These are phyloP conservation scores for Lactarius vividus DNA, from an alignment of 768 basidiomycete genomes.

Conservation along the genomic window DNA sequence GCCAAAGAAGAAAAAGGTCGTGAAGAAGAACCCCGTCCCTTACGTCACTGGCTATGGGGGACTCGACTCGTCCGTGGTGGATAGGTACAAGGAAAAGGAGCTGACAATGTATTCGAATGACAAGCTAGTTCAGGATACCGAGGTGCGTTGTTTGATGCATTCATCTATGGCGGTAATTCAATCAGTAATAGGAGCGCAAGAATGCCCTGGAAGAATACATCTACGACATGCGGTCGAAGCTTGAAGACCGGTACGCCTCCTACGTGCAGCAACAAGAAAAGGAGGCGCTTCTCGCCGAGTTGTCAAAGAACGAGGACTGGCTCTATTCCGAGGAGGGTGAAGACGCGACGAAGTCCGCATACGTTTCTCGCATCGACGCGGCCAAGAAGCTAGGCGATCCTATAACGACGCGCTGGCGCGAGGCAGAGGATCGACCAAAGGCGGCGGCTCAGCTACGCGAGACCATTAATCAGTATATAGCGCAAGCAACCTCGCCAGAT, in stretches of 20 bases:
- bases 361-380: slow-evolving; percentile 75
- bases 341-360: slow-evolving; percentile 94
- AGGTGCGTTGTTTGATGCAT: slow-evolving; percentile 50
- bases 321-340: slow-evolving; percentile 96
- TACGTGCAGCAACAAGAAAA: slow-evolving; percentile 80
- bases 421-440: slow-evolving; percentile 75
- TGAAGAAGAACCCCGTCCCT: slow-evolving; percentile 80
- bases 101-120: slow-evolving; percentile 85
- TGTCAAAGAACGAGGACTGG: slow-evolving; percentile 90
- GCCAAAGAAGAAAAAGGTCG: slow-evolving; percentile 83
- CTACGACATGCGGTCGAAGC: slow-evolving; percentile 90
- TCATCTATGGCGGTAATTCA: slow-evolving; percentile 11
- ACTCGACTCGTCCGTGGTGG: slow-evolving; percentile 61
- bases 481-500: slow-evolving; percentile 77
- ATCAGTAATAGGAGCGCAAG: slow-evolving; percentile 76
- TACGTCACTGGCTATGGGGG: slow-evolving; percentile 64
- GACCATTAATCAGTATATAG: slow-evolving; percentile 81
- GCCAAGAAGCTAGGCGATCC: slow-evolving; percentile 88
- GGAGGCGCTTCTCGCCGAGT: slow-evolving; percentile 62
- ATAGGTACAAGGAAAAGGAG: slow-evolving; percentile 75
- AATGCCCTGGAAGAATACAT: slow-evolving; percentile 99
- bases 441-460: slow-evolving; percentile 79
- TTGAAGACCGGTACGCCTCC: slow-evolving; percentile 81
- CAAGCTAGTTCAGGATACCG: slow-evolving; percentile 97
- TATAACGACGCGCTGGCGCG: slow-evolving; percentile 77